Base-by-base conservation (phyloP, 345 rosid species). In the Rhodomyrtus tomentosa region DNA sequence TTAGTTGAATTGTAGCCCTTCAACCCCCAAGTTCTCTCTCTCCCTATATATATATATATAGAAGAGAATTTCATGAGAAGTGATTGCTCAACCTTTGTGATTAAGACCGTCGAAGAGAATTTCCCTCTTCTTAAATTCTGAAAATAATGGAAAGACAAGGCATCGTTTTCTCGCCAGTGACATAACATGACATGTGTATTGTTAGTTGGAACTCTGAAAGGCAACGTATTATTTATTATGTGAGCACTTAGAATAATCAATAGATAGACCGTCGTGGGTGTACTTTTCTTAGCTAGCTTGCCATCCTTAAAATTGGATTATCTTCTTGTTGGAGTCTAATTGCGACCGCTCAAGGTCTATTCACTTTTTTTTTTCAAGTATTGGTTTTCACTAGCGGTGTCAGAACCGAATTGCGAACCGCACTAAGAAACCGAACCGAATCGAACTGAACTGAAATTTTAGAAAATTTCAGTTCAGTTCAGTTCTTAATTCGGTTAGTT, bases 1-100 rank as follows among this genome's bases (percentile, higher is more conserved):
- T 85, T 81, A 36, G 86, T 81, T 85, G 86, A 76, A 80, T 20
- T 81, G 76, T 85, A 81, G 58, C 82, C 22, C 36, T 40, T 48
- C 83, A 52, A 80, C 24, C 52, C 82, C 50, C 58, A 83, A 49
- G 55, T 50, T 83, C 56, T 50, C 45, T 1, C n/a, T n/a, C n/a
- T n/a, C n/a, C n/a, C n/a, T n/a, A n/a, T n/a, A n/a, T n/a, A n/a
- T n/a, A n/a, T n/a, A n/a, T n/a, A n/a, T n/a, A n/a, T 73, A 54
- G 21, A 4, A 20, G 27, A 55, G 51, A 48, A 16, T 83, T 29
- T 84, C 74, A n/a, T 27, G 79, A 62, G 59, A 84, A 9, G 3
- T 52, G 85, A 62, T 84, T 36, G 55, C 85, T 42, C 85, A 84
- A 42, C 85, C 3, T 84, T 53, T 82, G 11, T 73, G 85, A 73